These are phyloP conservation scores for Penicillium crustosum DNA, from an alignment of 2,329 filamentous ascomycete species.

Conservation along the genomic window DNA sequence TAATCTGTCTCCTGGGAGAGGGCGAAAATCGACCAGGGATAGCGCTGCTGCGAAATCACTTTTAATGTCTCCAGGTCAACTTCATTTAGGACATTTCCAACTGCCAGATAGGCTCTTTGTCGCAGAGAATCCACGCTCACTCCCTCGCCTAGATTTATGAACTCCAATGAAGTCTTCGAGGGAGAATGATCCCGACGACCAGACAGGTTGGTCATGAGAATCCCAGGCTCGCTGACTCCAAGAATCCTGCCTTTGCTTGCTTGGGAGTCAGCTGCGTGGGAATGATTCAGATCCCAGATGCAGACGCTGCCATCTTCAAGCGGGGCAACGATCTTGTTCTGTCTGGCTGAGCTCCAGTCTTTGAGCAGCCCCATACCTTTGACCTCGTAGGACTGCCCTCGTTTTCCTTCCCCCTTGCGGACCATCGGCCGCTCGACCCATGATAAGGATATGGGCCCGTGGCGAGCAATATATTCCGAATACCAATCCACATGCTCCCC, in stretches of 20 bases:
- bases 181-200: constrained; percentile 49
- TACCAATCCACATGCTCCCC: constrained; percentile 78
- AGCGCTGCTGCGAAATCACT: constrained; percentile 67
- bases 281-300: constrained; percentile 71
- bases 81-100: constrained; percentile 74
- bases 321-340: constrained; percentile 68
- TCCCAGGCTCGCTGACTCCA: constrained; percentile 63
- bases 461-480: constrained; percentile 79
- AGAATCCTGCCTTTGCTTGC: constrained; percentile 58
- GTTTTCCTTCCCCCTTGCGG: constrained; percentile 37
- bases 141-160: constrained; percentile 67
- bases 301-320: constrained; percentile 86
- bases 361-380: constrained; percentile 71
- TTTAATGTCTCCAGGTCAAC: constrained; percentile 75
- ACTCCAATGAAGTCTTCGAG: constrained; percentile 33
- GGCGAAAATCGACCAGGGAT: constrained; percentile 79
- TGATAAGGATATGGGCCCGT: constrained; percentile 69
- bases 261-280: constrained; percentile 30
- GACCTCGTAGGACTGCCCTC: constrained; percentile 57
- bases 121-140: constrained; percentile 72
- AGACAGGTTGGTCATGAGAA: constrained; percentile 70
- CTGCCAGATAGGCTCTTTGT: constrained; percentile 74
- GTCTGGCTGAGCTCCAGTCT: constrained; percentile 52
- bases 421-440: constrained; percentile 69
- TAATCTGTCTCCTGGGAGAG: constrained; percentile 67